A percentile compares a stretch with the other conserved stretches of the same genome.
Conservation (phyloP, 2,329 filamentous ascomycete species). For the Myriangium duriaei region DNA sequence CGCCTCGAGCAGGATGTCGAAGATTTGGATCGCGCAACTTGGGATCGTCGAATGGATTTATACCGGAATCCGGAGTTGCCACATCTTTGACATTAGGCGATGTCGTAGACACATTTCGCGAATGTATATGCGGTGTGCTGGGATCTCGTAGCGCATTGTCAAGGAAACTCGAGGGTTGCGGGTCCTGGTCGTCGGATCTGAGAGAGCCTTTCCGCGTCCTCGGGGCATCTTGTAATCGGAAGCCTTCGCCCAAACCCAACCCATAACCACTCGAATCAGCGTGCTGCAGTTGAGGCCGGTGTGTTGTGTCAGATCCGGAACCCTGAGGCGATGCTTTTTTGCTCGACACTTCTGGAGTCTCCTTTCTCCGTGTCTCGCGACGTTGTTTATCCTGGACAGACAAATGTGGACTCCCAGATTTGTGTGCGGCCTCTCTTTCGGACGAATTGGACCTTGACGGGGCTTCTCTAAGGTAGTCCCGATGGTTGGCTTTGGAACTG, state of each 20-base stretch:
- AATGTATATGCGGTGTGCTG: neutral
- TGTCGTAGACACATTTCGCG: slow-evolving; percentile 2
- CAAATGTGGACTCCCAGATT: slow-evolving; percentile 60
- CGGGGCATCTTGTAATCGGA: slow-evolving; percentile 71
- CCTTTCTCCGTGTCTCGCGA: slow-evolving; percentile 40
- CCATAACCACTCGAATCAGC: slow-evolving; percentile 18
- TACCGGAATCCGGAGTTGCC: slow-evolving; percentile 25
- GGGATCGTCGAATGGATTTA: slow-evolving; percentile 28
- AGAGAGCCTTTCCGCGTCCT: slow-evolving; percentile 43
- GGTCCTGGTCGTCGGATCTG: slow-evolving; percentile 3
- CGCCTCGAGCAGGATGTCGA: slow-evolving; percentile 41
- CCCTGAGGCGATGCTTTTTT: slow-evolving; percentile 16
- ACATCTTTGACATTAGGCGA: slow-evolving; percentile 20
- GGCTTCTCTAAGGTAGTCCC: slow-evolving; percentile 30
- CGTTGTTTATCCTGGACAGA: slow-evolving; percentile 78
- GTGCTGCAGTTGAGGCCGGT: slow-evolving; percentile 17
- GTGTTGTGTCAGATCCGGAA: slow-evolving; percentile 36
- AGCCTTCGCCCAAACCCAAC: slow-evolving; percentile 30
- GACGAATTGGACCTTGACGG: slow-evolving; percentile 33
- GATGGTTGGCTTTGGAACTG: slow-evolving; percentile 22
- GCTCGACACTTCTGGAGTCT: slow-evolving; percentile 14
- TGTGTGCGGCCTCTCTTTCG: slow-evolving; percentile 26
- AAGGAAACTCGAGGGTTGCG: neutral
- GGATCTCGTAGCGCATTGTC: neutral
- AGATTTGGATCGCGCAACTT: slow-evolving; percentile 25